Percentiles rank a stretch among this genome's conserved stretches.
Conservation (phyloP, 495 filamentous ascomycete genomes). For the Penicillium soppii region DNA sequence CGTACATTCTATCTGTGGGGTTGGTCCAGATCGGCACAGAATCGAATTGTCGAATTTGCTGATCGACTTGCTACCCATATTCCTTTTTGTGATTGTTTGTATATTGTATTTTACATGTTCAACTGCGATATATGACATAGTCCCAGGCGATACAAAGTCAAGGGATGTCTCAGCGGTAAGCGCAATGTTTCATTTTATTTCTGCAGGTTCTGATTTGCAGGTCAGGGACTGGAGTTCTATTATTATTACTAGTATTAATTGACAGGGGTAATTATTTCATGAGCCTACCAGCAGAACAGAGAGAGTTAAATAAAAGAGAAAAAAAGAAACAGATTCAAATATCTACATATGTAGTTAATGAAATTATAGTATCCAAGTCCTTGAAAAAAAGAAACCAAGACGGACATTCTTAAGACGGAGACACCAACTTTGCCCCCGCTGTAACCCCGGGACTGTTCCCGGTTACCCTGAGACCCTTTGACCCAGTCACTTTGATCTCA, state of each 20-base stretch:
- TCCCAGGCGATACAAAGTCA: not conserved
- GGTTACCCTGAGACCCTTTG: constrained; percentile 5
- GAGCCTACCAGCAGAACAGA: no score
- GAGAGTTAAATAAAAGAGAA: not conserved
- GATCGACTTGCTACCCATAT: not conserved
- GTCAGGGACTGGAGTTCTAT: constrained; percentile 4
- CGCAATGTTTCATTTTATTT: not conserved
- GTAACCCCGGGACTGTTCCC: constrained; percentile 8
- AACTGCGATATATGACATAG: no score
- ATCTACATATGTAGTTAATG: no score
- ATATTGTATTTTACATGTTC: not conserved
- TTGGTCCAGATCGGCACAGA: constrained; percentile 3
- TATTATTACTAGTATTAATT: not conserved
- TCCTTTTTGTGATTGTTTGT: not conserved
- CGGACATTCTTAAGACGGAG: constrained; percentile 10
- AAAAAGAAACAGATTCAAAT: not conserved
- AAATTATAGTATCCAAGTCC: not conserved
- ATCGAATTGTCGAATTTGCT: not conserved
- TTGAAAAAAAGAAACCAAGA: not conserved
- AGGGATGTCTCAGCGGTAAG: not conserved
- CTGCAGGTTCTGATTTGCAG: constrained; percentile 1
- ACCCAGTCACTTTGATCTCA: not conserved
- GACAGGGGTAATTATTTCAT: not conserved
- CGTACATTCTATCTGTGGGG: not conserved
- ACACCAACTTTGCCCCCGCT: not conserved